These are phyloP conservation scores for Lecanosticta acicola DNA, from an alignment of 2,329 filamentous ascomycete species.

Conservation along the genomic window DNA sequence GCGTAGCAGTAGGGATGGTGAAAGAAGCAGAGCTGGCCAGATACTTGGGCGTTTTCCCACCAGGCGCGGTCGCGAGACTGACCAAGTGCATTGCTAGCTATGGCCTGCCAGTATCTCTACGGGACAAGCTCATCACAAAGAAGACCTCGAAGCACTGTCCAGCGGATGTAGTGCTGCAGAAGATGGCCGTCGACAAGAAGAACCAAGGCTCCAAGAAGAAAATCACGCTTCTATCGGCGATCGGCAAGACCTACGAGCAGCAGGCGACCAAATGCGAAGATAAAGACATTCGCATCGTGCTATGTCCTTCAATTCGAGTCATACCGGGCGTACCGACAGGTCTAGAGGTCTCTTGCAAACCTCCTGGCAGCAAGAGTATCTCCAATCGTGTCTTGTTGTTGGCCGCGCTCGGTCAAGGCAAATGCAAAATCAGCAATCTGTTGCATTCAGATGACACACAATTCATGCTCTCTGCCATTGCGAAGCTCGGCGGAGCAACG, in stretches of 20 bases:
- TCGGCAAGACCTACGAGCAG: constrained; percentile 81
- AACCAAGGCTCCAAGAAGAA: constrained; percentile 95
- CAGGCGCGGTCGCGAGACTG: constrained; percentile 80
- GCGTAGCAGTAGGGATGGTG: constrained; percentile 96
- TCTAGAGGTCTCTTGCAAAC: constrained; percentile 69
- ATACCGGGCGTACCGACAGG: constrained; percentile 62
- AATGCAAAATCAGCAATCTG: constrained; percentile 83
- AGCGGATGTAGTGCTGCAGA: constrained; percentile 76
- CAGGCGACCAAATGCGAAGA: constrained; percentile 88
- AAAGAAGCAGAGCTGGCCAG: constrained; percentile 93
- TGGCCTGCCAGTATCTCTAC: constrained; percentile 75
- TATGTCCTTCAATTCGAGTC: constrained; percentile 73
- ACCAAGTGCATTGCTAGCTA: constrained; percentile 94
- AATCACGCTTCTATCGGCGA: constrained; percentile 83
- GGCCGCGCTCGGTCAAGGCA: constrained; percentile 79
- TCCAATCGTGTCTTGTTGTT: constrained; percentile 94
- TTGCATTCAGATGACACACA: constrained; percentile 96
- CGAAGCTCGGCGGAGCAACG: constrained; percentile 73
- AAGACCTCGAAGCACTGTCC: constrained; percentile 84
- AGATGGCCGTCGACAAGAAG: constrained; percentile 99
- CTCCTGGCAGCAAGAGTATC: constrained; percentile 94
- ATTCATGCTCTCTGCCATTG: constrained; percentile 92
- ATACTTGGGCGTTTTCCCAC: constrained; percentile 76
- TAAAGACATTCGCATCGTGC: constrained; percentile 70
- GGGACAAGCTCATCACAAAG: constrained; percentile 75